phyloP scores from a whole-genome alignment of 106 monocot species.

The Allium cepa region DNA sequence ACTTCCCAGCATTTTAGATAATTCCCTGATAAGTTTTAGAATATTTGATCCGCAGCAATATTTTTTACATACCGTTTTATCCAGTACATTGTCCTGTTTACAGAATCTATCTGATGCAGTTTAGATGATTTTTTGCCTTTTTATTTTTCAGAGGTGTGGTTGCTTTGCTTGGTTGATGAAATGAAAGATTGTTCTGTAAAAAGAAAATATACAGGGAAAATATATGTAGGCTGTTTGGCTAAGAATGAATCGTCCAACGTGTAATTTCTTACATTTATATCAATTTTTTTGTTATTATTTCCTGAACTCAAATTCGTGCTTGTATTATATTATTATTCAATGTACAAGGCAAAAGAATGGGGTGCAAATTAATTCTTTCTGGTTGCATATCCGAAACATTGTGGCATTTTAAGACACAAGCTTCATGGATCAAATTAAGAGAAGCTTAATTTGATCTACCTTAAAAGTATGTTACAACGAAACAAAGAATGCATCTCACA shows the following conservation, averaged over 20 bases:
- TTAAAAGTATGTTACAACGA: no score
- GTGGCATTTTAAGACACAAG: no score
- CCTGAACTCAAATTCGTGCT: not conserved
- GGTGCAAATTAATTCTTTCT: no score
- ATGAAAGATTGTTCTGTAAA: not conserved
- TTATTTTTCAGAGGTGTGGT: slow-evolving; percentile 4
- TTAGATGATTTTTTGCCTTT: not conserved
- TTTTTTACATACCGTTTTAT: not conserved
- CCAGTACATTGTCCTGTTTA: not conserved
- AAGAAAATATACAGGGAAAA: not conserved
- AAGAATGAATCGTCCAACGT: not conserved
- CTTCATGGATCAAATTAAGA: no score
- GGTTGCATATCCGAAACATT: no score
- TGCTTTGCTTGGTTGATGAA: slow-evolving; percentile 11
- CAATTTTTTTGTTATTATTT: not conserved
- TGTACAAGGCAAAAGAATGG: no score
- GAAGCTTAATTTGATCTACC: no score
- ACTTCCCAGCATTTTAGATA: not conserved
- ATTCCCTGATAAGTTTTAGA: not conserved
- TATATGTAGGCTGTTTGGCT: not conserved
- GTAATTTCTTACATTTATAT: not conserved
- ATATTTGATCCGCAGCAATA: not conserved
- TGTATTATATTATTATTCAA: no score
- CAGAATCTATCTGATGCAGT: not conserved
- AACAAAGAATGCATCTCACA: no score